These are phyloP conservation scores for Clarireedia homoeocarpa DNA, from an alignment of 2,329 filamentous ascomycete species.

Conservation along the genomic window DNA sequence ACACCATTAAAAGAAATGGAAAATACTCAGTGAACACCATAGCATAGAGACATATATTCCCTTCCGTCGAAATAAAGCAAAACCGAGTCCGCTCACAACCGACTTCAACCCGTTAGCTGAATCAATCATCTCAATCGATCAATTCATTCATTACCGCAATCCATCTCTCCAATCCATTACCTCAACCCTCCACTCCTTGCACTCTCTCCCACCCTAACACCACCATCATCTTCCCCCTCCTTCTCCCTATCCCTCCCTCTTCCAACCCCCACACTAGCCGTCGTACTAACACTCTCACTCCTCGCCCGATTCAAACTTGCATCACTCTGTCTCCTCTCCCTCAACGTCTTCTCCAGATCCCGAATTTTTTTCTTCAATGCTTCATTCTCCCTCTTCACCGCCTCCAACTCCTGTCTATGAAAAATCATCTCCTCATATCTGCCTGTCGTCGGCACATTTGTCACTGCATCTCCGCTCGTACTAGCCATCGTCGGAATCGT, in stretches of 20 bases:
- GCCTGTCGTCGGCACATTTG: constrained; percentile 47
- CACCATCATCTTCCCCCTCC: constrained; percentile 42
- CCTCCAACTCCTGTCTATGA: constrained; percentile 52
- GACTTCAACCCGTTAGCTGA: too few species aligned
- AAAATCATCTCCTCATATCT: constrained; percentile 56
- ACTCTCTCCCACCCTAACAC: constrained; percentile 54
- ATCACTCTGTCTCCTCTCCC: constrained; percentile 30
- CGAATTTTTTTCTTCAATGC: constrained; percentile 50
- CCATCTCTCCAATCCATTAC: not conserved
- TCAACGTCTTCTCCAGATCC: constrained; percentile 50
- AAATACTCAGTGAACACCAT: too few species aligned
- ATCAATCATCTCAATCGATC: too few species aligned
- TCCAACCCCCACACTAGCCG: constrained; percentile 35
- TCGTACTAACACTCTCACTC: constrained; percentile 47
- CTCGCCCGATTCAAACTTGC: constrained; percentile 33
- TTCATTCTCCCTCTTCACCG: constrained; percentile 57
- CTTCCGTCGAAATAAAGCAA: too few species aligned
- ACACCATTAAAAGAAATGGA: too few species aligned
- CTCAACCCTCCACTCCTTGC: constrained; percentile 40
- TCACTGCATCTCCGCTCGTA: constrained; percentile 11
- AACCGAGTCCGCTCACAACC: too few species aligned
- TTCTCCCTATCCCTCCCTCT: constrained; percentile 35
- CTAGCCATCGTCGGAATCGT: constrained; percentile 10
- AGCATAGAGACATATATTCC: too few species aligned
- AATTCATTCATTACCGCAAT: too few species aligned